A percentile compares a stretch with the other conserved stretches of the same genome.
phyloP scores from a whole-genome alignment of 176 grass and related monocot genomes.

The Triticum aestivum region DNA sequence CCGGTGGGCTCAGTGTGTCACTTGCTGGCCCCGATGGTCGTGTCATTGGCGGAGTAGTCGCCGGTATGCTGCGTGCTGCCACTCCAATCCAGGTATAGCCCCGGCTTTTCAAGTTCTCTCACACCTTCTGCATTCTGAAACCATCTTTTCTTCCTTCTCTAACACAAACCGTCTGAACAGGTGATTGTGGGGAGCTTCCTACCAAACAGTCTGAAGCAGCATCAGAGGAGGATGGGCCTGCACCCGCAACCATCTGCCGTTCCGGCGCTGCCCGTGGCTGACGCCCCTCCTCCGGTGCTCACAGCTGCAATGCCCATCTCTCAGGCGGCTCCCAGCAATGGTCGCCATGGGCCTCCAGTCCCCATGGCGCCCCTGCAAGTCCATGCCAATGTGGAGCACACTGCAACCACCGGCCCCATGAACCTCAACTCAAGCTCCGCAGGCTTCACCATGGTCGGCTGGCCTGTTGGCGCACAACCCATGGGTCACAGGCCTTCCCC shows the following conservation, averaged over 20 bases:
- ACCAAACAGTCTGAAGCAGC: conserved; percentile 80
- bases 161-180: conserved; percentile 34
- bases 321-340: conserved; percentile 64
- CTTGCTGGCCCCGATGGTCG: conserved; percentile 91
- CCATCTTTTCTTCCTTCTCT: not conserved
- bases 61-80: conserved; percentile 78
- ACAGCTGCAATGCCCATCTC: conserved; percentile 66
- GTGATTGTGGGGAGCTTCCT: conserved; percentile 91
- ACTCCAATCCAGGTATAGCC: conserved; percentile 84
- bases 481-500: conserved; percentile 50
- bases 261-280: not conserved
- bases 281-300: conserved; percentile 32
- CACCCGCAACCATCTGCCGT: not conserved
- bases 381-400: conserved; percentile 22
- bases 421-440: conserved; percentile 39
- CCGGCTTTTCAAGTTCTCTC: not conserved
- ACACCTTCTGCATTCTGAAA: not conserved
- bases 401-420: conserved; percentile 7
- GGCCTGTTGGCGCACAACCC: conserved; percentile 53
- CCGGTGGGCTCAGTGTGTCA: conserved; percentile 78
- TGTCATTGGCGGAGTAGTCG: conserved; percentile 79
- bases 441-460: conserved; percentile 54
- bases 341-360: not conserved
- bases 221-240: conserved; percentile 60
- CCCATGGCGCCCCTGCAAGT: not conserved